Conservation (phyloP, 176 grass and related monocot species). For the Oryza glaberrima region DNA sequence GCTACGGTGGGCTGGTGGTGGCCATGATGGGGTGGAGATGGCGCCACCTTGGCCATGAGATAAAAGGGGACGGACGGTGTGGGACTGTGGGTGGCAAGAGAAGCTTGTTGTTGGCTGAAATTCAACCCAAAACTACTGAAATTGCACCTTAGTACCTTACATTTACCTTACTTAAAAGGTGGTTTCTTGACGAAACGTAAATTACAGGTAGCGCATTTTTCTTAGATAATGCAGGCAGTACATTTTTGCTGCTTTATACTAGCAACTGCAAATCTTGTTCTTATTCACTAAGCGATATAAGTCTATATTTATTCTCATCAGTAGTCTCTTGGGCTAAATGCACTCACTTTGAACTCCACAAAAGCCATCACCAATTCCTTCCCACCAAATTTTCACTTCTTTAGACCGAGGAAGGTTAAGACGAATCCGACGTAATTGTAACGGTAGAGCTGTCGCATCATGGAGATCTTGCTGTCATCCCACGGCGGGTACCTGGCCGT, state of each 20-base stretch:
- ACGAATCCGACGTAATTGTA: constrained; percentile 66
- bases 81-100: too few relatives aligned
- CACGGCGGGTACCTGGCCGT: constrained; percentile 81
- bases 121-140: neutral
- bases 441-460: constrained; percentile 63
- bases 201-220: neutral
- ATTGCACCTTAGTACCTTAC: neutral
- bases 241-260: neutral
- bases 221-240: too few relatives aligned
- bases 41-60: too few relatives aligned
- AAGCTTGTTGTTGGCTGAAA: neutral
- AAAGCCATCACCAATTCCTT: neutral
- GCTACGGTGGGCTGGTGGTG: too few relatives aligned
- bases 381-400: constrained; percentile 8
- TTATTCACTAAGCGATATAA: neutral
- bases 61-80: too few relatives aligned
- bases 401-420: constrained; percentile 64
- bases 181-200: neutral
- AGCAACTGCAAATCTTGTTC: neutral
- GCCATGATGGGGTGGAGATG: too few relatives aligned
- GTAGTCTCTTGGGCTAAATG: neutral
- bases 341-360: neutral
- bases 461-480: constrained; percentile 66
- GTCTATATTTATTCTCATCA: neutral
- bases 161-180: neutral